phyloP scores from a whole-genome alignment of 805 yeast genomes.

The Blastobotrys muscicola region DNA sequence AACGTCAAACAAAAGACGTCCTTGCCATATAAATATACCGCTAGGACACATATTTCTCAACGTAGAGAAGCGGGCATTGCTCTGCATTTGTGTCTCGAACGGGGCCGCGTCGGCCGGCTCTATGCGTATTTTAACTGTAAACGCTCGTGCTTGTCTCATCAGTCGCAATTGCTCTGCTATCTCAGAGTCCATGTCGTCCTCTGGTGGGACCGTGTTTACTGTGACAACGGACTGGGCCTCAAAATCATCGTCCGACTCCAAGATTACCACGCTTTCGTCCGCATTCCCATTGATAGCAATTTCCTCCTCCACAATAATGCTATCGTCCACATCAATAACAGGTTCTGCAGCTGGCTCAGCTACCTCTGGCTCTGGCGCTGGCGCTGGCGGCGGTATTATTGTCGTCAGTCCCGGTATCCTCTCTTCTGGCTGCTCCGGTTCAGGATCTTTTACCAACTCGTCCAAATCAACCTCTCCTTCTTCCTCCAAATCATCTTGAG shows the following conservation, averaged over 20 bases:
- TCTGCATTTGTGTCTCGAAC: too few relatives aligned
- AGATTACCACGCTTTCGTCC: not conserved
- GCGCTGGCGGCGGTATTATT: too few relatives aligned
- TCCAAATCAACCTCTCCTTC: not conserved
- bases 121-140: too few relatives aligned
- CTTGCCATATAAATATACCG: not conserved
- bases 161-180: not conserved
- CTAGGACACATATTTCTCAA: not conserved
- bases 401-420: too few relatives aligned
- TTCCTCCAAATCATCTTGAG: not conserved
- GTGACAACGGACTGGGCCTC: not conserved
- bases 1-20: slow-evolving; percentile 7
- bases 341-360: too few relatives aligned
- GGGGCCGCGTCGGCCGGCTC: too few relatives aligned
- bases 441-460: not conserved
- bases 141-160: not conserved
- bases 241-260: not conserved
- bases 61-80: too few relatives aligned
- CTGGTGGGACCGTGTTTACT: not conserved
- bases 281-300: too few relatives aligned
- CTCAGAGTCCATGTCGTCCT: slow-evolving; percentile 1
- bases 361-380: too few relatives aligned
- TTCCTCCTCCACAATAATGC: not conserved
- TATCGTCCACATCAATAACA: slow-evolving; percentile 6
- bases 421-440: not conserved